phyloP scores from a whole-genome alignment of 2,329 filamentous ascomycete genomes.

The Truncatella angustata region DNA sequence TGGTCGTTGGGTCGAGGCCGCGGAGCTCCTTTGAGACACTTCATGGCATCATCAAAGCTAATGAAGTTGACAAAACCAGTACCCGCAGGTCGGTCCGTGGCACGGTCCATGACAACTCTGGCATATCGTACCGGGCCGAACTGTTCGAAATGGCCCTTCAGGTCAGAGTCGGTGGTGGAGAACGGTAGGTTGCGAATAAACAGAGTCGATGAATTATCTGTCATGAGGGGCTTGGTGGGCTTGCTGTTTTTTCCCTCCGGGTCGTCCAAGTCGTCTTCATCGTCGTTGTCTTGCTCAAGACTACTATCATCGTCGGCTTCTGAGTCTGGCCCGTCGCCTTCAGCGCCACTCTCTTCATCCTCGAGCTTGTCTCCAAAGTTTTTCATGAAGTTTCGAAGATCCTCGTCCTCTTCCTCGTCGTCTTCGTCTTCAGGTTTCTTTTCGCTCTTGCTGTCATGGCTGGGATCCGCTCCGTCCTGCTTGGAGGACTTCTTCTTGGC shows the following conservation, averaged over 20 bases:
- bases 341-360: slow-evolving; percentile 52
- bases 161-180: slow-evolving; percentile 75
- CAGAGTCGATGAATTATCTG: slow-evolving; percentile 72
- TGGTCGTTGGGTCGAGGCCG: slow-evolving; percentile 45
- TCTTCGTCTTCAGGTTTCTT: too few relatives aligned
- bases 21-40: slow-evolving; percentile 75
- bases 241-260: slow-evolving; percentile 33
- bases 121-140: slow-evolving; percentile 92
- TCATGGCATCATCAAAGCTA: slow-evolving; percentile 69
- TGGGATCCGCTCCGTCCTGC: slow-evolving; percentile 26
- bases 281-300: slow-evolving; percentile 27
- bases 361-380: slow-evolving; percentile 54
- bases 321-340: slow-evolving; percentile 32
- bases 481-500: slow-evolving; percentile 42
- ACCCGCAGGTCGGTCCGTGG: slow-evolving; percentile 82
- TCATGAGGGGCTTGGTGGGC: slow-evolving; percentile 36
- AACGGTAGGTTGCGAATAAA: slow-evolving; percentile 96
- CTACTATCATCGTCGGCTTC: slow-evolving; percentile 26
- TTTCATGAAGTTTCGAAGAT: slow-evolving; percentile 56
- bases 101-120: slow-evolving; percentile 82
- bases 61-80: slow-evolving; percentile 96
- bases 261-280: slow-evolving; percentile 25
- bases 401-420: slow-evolving; percentile 40
- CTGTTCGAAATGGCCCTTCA: slow-evolving; percentile 81
- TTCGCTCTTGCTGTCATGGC: slow-evolving; percentile 29